Conservation (phyloP, 1,284 basidiomycete species). For the Somion occarium region DNA sequence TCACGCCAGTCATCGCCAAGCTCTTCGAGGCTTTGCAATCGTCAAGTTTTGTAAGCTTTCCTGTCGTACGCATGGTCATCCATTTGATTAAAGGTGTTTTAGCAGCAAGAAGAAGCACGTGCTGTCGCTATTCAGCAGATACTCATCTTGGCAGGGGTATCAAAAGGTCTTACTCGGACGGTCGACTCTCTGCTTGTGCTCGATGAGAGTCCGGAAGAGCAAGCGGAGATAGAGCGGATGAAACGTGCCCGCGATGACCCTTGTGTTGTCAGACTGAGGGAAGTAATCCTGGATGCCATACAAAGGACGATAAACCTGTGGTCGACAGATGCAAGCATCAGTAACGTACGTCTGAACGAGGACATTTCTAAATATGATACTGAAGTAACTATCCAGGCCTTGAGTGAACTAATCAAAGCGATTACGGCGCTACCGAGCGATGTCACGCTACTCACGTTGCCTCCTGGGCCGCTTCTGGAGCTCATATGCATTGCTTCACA, state of each 20-base stretch:
- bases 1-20: constrained; percentile 70
- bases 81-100: constrained; percentile 2
- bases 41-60: constrained; percentile 40
- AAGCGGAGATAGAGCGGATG: constrained; percentile 49
- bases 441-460: constrained; percentile 72
- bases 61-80: not conserved
- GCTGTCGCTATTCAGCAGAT: constrained; percentile 61
- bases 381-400: constrained; percentile 41
- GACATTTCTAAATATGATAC: not conserved
- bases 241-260: constrained; percentile 59
- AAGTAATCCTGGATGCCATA: constrained; percentile 57
- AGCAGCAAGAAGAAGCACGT: constrained; percentile 70
- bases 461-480: constrained; percentile 72
- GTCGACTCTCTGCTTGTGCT: constrained; percentile 65
- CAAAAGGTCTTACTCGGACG: constrained; percentile 77
- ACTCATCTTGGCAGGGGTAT: constrained; percentile 75
- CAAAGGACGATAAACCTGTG: constrained; percentile 61
- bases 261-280: constrained; percentile 58
- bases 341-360: constrained; percentile 49
- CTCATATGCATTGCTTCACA: constrained; percentile 75
- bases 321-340: constrained; percentile 74
- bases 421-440: constrained; percentile 73
- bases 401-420: constrained; percentile 78
- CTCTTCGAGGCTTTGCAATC: constrained; percentile 58
- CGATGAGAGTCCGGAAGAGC: constrained; percentile 49